Conservation (phyloP, 495 filamentous ascomycete genomes). For the Aspergillus wentii region DNA sequence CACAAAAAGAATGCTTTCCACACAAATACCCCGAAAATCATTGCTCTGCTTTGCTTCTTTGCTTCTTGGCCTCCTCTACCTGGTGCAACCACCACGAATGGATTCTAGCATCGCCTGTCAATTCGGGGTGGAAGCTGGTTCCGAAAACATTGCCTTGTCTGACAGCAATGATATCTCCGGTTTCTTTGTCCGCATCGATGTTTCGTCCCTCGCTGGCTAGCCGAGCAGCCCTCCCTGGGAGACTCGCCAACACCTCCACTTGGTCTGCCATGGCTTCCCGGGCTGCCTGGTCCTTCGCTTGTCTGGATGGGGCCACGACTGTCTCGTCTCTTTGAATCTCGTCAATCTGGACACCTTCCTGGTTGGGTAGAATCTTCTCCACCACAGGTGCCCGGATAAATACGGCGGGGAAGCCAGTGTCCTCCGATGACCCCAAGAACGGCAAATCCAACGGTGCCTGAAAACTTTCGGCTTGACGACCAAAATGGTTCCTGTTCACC, state of each 20-base stretch:
- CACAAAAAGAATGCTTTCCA: slow-evolving; percentile 1
- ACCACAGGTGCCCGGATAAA: slow-evolving; percentile 96
- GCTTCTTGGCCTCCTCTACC: slow-evolving; percentile 45
- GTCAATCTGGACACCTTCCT: slow-evolving; percentile 44
- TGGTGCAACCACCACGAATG: slow-evolving; percentile 90
- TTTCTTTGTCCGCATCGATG: slow-evolving; percentile 38
- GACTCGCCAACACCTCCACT: slow-evolving; percentile 45
- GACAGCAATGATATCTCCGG: slow-evolving; percentile 86
- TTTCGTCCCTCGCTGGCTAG: slow-evolving; percentile 34
- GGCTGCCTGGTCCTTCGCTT: slow-evolving; percentile 36
- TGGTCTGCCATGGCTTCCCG: slow-evolving; percentile 38
- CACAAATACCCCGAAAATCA: slow-evolving; percentile 3
- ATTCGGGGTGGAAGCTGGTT: slow-evolving; percentile 94
- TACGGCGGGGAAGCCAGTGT: slow-evolving; percentile 65
- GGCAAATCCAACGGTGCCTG: slow-evolving; percentile 69
- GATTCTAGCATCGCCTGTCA: slow-evolving; percentile 85
- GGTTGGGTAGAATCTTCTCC: slow-evolving; percentile 66
- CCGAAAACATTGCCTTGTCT: slow-evolving; percentile 92
- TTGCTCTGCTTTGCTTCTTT: slow-evolving; percentile 22
- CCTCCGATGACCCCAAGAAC: slow-evolving; percentile 50
- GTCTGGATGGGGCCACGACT: slow-evolving; percentile 60
- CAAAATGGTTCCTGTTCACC: slow-evolving; percentile 94
- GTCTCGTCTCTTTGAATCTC: slow-evolving; percentile 53
- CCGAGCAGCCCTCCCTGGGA: slow-evolving; percentile 41
- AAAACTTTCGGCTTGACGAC: slow-evolving; percentile 91